phyloP scores from a whole-genome alignment of 495 filamentous ascomycete genomes.

The Penicillium tannophilum region DNA sequence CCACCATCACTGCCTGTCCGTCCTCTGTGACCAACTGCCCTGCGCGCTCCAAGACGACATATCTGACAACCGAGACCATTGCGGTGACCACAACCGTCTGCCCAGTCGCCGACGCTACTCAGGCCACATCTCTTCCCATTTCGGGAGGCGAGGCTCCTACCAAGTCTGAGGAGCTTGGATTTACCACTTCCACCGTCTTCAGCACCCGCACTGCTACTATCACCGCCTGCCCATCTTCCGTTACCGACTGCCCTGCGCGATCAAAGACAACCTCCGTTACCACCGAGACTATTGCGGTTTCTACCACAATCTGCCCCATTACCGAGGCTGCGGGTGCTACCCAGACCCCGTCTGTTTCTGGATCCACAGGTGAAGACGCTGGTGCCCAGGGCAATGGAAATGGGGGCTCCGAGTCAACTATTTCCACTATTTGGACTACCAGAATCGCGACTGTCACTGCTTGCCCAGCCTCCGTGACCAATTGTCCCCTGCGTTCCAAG shows the following conservation, averaged over 20 bases:
- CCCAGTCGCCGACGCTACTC: slow-evolving; percentile 6
- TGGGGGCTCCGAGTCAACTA: slow-evolving; percentile 6
- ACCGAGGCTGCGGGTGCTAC: slow-evolving; percentile 9
- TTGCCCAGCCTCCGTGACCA: slow-evolving; percentile 12
- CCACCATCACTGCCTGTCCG: slow-evolving; percentile 24
- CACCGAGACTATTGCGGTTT: background rate
- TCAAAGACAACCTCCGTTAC: background rate
- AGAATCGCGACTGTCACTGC: slow-evolving; percentile 7
- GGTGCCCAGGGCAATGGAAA: background rate
- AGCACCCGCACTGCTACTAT: slow-evolving; percentile 10
- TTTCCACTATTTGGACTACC: slow-evolving; percentile 10
- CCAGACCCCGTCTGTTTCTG: background rate
- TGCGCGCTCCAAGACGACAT: slow-evolving; percentile 10
- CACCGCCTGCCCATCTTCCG: background rate
- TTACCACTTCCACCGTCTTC: slow-evolving; percentile 3
- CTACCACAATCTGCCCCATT: background rate
- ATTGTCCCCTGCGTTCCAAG: slow-evolving; percentile 12
- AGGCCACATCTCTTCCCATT: background rate
- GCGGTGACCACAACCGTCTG: slow-evolving; percentile 21
- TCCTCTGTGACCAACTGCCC: slow-evolving; percentile 20
- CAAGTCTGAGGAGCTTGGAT: background rate
- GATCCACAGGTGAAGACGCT: background rate
- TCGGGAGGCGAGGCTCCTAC: background rate
- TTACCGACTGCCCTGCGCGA: slow-evolving; percentile 6
- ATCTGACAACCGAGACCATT: slow-evolving; percentile 20